Evolutionary conservation across 2,329 filamentous ascomycete species (phyloP).

Genomic region (Stagonosporopsis rhizophila): DNA sequence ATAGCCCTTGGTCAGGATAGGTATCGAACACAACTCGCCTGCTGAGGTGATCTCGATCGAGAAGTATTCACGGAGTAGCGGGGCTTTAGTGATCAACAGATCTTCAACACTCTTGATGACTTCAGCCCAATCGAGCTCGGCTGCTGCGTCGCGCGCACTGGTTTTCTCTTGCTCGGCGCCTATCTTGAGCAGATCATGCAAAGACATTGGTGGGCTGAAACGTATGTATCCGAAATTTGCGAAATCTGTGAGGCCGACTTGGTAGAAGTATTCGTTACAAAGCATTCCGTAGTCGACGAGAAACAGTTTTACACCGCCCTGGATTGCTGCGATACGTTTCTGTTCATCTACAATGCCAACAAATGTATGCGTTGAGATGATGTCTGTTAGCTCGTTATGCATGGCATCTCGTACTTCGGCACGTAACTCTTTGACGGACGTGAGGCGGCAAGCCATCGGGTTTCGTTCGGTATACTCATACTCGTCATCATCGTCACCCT

Average conservation of each 20-base stretch:
- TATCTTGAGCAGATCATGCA: slow-evolving; percentile 74
- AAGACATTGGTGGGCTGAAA: slow-evolving; percentile 76
- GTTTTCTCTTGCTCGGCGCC: slow-evolving; percentile 74
- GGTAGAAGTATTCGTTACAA: slow-evolving; percentile 90
- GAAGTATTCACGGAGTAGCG: slow-evolving; percentile 95
- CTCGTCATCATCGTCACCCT: slow-evolving; percentile 61
- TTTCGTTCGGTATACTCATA: slow-evolving; percentile 78
- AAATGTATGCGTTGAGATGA: slow-evolving; percentile 88
- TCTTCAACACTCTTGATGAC: slow-evolving; percentile 70
- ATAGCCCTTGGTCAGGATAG: slow-evolving; percentile 87
- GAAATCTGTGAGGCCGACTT: slow-evolving; percentile 92
- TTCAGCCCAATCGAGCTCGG: slow-evolving; percentile 70
- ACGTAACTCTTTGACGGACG: slow-evolving; percentile 85
- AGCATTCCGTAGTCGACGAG: slow-evolving; percentile 91
- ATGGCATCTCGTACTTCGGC: slow-evolving; percentile 79
- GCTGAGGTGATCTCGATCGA: slow-evolving; percentile 79
- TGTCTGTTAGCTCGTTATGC: slow-evolving; percentile 85
- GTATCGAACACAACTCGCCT: slow-evolving; percentile 79
- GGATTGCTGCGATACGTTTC: slow-evolving; percentile 87
- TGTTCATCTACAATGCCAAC: slow-evolving; percentile 90
- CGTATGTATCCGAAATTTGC: slow-evolving; percentile 88
- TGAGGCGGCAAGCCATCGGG: slow-evolving; percentile 73
- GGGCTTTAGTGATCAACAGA: slow-evolving; percentile 75
- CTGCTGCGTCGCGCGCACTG: slow-evolving; percentile 46
- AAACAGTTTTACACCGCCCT: slow-evolving; percentile 89